phyloP scores from a whole-genome alignment of 176 grass and related monocot species.

The Triticum dicoccoides region DNA sequence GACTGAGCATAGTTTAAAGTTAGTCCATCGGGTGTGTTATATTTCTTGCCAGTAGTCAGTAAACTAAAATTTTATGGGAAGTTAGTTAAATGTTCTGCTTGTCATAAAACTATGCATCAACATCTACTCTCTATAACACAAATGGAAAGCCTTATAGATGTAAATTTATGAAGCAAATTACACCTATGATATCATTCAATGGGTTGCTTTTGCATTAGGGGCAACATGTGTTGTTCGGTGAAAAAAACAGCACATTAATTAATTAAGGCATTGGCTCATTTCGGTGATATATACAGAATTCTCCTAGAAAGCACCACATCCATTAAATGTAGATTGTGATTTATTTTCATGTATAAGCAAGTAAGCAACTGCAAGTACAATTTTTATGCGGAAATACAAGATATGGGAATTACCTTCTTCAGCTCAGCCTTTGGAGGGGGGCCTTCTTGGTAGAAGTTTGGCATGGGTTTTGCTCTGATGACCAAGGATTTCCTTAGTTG shows the following conservation, averaged over 20 bases:
- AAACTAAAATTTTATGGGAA: constrained; percentile 16
- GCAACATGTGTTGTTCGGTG: background rate
- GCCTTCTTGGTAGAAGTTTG: constrained; percentile 92
- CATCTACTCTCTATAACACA: background rate
- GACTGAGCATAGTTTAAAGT: background rate
- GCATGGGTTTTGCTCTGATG: constrained; percentile 84
- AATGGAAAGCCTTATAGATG: background rate
- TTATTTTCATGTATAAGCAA: background rate
- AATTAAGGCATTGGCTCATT: background rate
- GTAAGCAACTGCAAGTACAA: background rate
- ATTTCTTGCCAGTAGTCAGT: background rate
- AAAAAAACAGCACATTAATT: background rate
- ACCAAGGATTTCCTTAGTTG: constrained; percentile 81
- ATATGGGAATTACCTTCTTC: constrained; percentile 69
- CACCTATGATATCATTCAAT: background rate
- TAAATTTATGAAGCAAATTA: background rate
- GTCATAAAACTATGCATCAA: constrained; percentile 7
- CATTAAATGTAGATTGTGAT: background rate
- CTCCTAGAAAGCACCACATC: background rate
- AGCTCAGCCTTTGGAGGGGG: constrained; percentile 89
- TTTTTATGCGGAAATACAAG: background rate
- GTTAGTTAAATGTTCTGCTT: background rate
- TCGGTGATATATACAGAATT: background rate
- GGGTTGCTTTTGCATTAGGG: background rate
- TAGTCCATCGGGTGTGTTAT: background rate